Evolutionary conservation across 768 basidiomycete genomes (phyloP).

Genomic region (Phylloporus sp.): DNA sequence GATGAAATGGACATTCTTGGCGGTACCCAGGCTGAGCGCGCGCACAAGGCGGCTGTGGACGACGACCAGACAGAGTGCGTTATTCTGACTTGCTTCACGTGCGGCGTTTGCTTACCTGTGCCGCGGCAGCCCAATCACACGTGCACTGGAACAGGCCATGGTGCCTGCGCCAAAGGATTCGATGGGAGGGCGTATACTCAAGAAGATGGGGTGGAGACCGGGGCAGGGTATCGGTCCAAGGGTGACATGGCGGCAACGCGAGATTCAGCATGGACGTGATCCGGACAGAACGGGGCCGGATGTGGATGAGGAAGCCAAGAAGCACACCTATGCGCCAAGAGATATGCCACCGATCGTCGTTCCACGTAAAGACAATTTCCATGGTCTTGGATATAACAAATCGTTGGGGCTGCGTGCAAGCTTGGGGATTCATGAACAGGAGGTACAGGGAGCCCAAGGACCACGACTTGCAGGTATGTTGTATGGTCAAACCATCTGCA

Average conservation of each 20-base stretch:
- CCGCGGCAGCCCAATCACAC: slow-evolving; percentile 52
- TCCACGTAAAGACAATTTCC: slow-evolving; percentile 66
- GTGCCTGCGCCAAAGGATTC: slow-evolving; percentile 76
- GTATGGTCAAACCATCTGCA: neutral
- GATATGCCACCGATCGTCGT: slow-evolving; percentile 67
- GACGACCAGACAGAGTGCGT: slow-evolving; percentile 40
- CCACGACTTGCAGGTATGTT: slow-evolving; percentile 57
- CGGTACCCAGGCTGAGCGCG: slow-evolving; percentile 48
- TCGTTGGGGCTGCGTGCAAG: slow-evolving; percentile 60
- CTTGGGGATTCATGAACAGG: slow-evolving; percentile 38
- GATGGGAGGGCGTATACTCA: slow-evolving; percentile 78
- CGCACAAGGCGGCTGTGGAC: slow-evolving; percentile 30
- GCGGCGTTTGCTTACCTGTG: neutral
- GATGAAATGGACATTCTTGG: slow-evolving; percentile 71
- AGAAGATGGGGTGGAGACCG: slow-evolving; percentile 92
- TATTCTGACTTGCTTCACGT: neutral
- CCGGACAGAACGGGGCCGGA: slow-evolving; percentile 38
- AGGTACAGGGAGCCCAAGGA: slow-evolving; percentile 30
- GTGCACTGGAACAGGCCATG: slow-evolving; percentile 60
- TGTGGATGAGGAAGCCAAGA: slow-evolving; percentile 77
- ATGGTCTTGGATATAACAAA: slow-evolving; percentile 81
- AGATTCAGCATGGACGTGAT: slow-evolving; percentile 59
- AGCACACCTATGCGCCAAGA: slow-evolving; percentile 81
- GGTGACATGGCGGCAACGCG: slow-evolving; percentile 70
- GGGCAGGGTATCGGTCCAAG: slow-evolving; percentile 95